Evolutionary conservation across 257 asterid genomes (phyloP).

Genomic region (Nemophila menziesii): DNA sequence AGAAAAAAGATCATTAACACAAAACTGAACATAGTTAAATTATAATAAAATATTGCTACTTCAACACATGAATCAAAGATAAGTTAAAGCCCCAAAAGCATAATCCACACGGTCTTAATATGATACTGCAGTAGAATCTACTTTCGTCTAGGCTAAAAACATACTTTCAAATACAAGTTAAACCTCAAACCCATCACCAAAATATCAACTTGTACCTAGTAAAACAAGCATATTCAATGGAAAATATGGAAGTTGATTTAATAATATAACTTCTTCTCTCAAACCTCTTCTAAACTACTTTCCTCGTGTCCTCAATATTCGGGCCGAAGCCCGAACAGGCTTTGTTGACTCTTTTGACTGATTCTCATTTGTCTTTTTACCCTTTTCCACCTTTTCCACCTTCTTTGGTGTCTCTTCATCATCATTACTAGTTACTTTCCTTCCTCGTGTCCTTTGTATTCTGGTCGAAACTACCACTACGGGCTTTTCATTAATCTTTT

Average conservation of each 20-base stretch:
- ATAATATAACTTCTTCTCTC: not conserved
- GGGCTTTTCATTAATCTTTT: not conserved
- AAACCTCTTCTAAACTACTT: constrained; percentile 15
- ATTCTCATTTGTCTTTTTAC: not conserved
- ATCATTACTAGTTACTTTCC: constrained; percentile 20
- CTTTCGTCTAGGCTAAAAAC: not conserved
- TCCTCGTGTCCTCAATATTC: constrained; percentile 35
- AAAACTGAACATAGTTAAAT: not conserved
- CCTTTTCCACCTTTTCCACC: constrained; percentile 13
- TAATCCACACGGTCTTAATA: no score
- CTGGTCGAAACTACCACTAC: no score
- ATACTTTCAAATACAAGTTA: not conserved
- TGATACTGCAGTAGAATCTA: not conserved
- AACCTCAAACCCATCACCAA: not conserved
- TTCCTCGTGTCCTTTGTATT: no score
- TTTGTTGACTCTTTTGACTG: constrained; percentile 7
- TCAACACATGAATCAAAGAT: no score
- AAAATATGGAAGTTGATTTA: no score
- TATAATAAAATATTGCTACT: not conserved
- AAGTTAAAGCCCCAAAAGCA: no score
- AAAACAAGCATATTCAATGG: no score
- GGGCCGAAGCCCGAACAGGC: constrained; percentile 17
- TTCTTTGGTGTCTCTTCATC: constrained; percentile 21
- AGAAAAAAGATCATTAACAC: no score
- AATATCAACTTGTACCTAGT: not conserved